Evolutionary conservation across 2,329 filamentous ascomycete genomes (phyloP), one percentile per base, ranked within the genome.

Genomic region (Penicillium sp.): DNA sequence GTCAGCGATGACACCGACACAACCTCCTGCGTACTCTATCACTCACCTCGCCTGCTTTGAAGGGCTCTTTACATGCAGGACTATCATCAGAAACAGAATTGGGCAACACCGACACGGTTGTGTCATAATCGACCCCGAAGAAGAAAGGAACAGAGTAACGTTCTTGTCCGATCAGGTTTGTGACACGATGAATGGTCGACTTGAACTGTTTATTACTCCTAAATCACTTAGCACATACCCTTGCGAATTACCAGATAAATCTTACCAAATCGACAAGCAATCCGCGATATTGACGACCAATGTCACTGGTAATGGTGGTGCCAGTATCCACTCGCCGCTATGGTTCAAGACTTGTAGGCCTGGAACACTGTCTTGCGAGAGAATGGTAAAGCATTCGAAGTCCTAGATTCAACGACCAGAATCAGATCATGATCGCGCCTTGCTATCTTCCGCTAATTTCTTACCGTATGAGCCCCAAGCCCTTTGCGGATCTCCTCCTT

Each of bases 91-190:
- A 59, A 4, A 57, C 53, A 41, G 59, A 60, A 14, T 47, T 61
- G 7, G 60, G 56, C 11, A 67, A 14, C 6, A 64, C 63, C 2
- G 55, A 51, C 61, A 69, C 59, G 59, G 75, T 67, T 0, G 61
- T 56, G 52, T 76, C 69, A 18, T 76, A 74, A 51, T 77, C 74
- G 0, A 75, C 70, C 0, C 67, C 67, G 53, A 74, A 76, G 61
- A 77, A 77, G 39, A 77, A 74, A 0, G 73, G 72, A 23, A 76
- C 71, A 4, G 67, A 71, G 51, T 74, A 75, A 0, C 74, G 61
- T 57, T 77, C 73, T 39, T 68, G 43, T 0, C 70, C 72, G 1
- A 70, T 71, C 7, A 69, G 49, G 56, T 76, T 76, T 40, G 74
- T 74, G 1, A 73, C 74, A 0, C 74, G 67, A 51, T 76, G 74